Base-by-base conservation (phyloP, 345 rosid genomes). In the Eucalyptus leucophloia region DNA sequence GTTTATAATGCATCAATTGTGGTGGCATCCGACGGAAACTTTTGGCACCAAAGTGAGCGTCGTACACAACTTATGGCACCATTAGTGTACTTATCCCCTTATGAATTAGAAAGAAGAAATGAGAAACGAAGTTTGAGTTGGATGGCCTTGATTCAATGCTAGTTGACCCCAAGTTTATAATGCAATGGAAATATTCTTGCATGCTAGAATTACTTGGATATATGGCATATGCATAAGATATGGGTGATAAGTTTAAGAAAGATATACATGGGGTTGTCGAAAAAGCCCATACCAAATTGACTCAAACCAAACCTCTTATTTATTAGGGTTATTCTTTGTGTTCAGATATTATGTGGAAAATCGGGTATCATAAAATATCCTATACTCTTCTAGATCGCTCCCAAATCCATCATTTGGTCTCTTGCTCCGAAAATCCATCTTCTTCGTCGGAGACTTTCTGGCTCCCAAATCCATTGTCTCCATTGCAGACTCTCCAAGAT, bases 361-460 rank as follows among this genome's bases (percentile, higher is more conserved):
- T 56, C 1, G 28, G 5, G 5, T 54, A 56, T 0, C 60, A 56
- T 56, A 56, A 56, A 56, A 56, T 56, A 56, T 24, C 12, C 28
- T 23, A 56, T 56, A 9, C 28, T 23, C 60, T 56, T 56, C 60
- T 0, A 0, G 5, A 10, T 58, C 0, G 8, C 65, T 58, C 65
- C n/a, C 30, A 58, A 12, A 58, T 26, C n/a, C 65, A 58, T 58
- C 65, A 26, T 58, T 58, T 24, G n/a, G n/a, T 58, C 65, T 58
- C n/a, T 58, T 28, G n/a, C 16, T 60, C 32, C 3, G 3, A 0
- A 58, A 28, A 60, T 60, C 67, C 67, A 60, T 60, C 67, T 28
- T 11, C n/a, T 60, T 3, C 4, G 1, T 0, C 0, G 3, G 4
- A 60, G 32, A 60, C 16, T 60, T 30, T 60, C 32, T 7, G 0